Conservation (phyloP, 345 rosid genomes). For the Rhizophora apiculata region DNA sequence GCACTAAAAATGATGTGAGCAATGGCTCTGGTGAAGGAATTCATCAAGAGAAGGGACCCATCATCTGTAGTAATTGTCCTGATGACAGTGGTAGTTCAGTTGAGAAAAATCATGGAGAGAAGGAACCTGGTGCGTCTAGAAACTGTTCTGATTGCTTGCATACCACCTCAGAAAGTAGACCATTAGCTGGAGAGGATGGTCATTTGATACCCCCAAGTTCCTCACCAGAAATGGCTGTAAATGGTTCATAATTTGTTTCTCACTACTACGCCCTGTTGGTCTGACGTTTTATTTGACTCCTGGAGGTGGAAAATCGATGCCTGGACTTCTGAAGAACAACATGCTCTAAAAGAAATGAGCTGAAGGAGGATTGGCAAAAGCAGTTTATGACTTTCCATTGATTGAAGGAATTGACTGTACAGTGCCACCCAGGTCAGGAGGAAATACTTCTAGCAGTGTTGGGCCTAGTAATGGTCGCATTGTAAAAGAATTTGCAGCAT, state of each 20-base stretch:
- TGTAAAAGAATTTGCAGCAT: conserved; percentile 29
- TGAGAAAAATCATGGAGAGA: conserved; percentile 46
- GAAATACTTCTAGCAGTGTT: conserved; percentile 6
- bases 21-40: conserved; percentile 34
- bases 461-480: conserved; percentile 27
- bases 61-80: conserved; percentile 32
- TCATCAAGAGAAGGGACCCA: conserved; percentile 33
- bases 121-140: conserved; percentile 40
- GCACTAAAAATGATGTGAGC: conserved; percentile 31
- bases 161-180: conserved; percentile 46
- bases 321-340: conserved; percentile 12
- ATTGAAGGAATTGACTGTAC: conserved; percentile 26
- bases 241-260: conserved; percentile 57
- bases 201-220: conserved; percentile 65
- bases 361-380: conserved; percentile 7
- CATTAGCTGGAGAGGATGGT: conserved; percentile 56
- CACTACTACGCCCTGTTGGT: conserved; percentile 9
- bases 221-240: conserved; percentile 91
- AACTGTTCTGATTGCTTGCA: conserved; percentile 55
- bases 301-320: conserved; percentile 14
- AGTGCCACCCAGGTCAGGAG: conserved; percentile 27
- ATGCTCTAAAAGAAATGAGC: not conserved
- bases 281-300: conserved; percentile 19
- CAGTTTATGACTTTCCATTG: conserved; percentile 6
- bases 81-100: conserved; percentile 36